These are phyloP conservation scores for Lichenothelia convexa DNA, from an alignment of 495 filamentous ascomycete genomes.

Conservation along the genomic window DNA sequence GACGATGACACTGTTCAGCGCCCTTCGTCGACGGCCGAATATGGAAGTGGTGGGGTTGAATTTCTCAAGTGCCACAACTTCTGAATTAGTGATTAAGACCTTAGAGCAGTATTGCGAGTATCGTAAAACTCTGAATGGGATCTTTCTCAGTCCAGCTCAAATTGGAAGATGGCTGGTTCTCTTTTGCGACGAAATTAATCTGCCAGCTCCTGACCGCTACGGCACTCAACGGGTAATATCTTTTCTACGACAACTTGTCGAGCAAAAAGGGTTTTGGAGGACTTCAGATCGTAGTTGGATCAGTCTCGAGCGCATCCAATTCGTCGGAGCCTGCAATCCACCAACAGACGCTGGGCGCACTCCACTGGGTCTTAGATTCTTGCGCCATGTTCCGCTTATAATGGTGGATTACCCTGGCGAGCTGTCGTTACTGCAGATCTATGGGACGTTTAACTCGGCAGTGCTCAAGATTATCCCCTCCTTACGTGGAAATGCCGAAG, in stretches of 20 bases:
- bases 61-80: slow-evolving; percentile 96
- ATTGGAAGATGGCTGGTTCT: slow-evolving; percentile 96
- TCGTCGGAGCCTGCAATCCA: slow-evolving; percentile 96
- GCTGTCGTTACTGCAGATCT: slow-evolving; percentile 83
- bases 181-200: slow-evolving; percentile 98
- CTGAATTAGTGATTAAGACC: slow-evolving; percentile 92
- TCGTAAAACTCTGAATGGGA: slow-evolving; percentile 89
- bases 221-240: slow-evolving; percentile 93
- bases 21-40: slow-evolving; percentile 83
- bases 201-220: slow-evolving; percentile 96
- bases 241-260: slow-evolving; percentile 88
- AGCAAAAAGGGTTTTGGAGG: slow-evolving; percentile 98
- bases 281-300: slow-evolving; percentile 97
- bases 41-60: slow-evolving; percentile 99
- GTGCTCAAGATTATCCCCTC: slow-evolving; percentile 91
- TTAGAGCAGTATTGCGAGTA: slow-evolving; percentile 99
- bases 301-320: slow-evolving; percentile 91
- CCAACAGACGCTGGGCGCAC: slow-evolving; percentile 97
- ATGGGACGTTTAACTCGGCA: slow-evolving; percentile 94
- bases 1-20: slow-evolving; percentile 98
- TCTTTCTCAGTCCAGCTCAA: slow-evolving; percentile 87
- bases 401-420: slow-evolving; percentile 99
- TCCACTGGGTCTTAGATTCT: slow-evolving; percentile 77
- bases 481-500: slow-evolving; percentile 83
- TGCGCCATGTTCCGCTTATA: slow-evolving; percentile 85